Percentiles rank a stretch among this genome's conserved stretches.
phyloP scores from a whole-genome alignment of 1,284 basidiomycete genomes.

The Hypsizygus ulmarius region DNA sequence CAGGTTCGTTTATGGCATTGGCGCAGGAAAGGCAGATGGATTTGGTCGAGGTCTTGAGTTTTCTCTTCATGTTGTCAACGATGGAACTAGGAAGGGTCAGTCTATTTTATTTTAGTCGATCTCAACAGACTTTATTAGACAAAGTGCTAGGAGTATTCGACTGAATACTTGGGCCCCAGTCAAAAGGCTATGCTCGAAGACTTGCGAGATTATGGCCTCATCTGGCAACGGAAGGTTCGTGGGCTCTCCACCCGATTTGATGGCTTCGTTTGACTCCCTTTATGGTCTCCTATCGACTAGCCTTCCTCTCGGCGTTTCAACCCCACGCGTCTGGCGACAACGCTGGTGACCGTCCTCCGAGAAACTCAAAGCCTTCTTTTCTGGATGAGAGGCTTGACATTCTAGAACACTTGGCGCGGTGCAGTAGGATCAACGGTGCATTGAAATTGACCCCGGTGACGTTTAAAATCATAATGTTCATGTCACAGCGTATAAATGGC shows the following conservation, averaged over 20 bases:
- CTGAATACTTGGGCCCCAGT: constrained; percentile 75
- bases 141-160: constrained; percentile 81
- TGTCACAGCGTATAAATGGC: not conserved
- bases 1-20: not conserved
- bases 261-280: constrained; percentile 12
- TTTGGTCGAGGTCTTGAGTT: constrained; percentile 90
- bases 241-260: constrained; percentile 15
- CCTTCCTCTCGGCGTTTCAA: constrained; percentile 77
- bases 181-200: constrained; percentile 90
- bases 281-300: constrained; percentile 35
- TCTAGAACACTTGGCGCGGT: too few species aligned
- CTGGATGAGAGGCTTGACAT: not conserved
- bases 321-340: constrained; percentile 95
- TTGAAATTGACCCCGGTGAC: not conserved
- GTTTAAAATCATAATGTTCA: not conserved
- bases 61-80: constrained; percentile 94
- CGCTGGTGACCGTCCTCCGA: constrained; percentile 40
- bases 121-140: not conserved
- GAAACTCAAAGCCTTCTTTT: not conserved
- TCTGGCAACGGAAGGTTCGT: constrained; percentile 75
- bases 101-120: constrained; percentile 8
- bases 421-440: not conserved
- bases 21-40: constrained; percentile 82
- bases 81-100: constrained; percentile 86
- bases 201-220: constrained; percentile 91